phyloP scores from a whole-genome alignment of 805 yeast species.

The Danielozyma ontarioensis region DNA sequence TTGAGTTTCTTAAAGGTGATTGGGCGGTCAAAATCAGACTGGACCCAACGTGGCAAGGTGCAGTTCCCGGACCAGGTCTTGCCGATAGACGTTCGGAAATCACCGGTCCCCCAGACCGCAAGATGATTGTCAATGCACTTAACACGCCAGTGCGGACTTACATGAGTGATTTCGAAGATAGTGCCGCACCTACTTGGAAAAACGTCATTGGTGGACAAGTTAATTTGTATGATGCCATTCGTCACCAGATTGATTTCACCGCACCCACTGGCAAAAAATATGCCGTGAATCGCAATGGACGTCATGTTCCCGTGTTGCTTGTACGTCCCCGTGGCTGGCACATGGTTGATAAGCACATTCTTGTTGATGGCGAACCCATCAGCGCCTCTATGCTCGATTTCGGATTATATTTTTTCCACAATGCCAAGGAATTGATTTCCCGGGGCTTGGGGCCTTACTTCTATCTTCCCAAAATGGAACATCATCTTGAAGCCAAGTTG shows the following conservation, averaged over 20 bases:
- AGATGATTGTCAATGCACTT: constrained; percentile 17
- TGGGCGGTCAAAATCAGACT: constrained; percentile 4
- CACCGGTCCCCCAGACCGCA: constrained; percentile 19
- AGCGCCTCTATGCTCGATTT: constrained; percentile 16
- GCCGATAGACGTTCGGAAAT: constrained; percentile 16
- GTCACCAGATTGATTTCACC: constrained; percentile 13
- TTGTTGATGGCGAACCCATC: constrained; percentile 15
- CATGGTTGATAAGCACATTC: constrained; percentile 16
- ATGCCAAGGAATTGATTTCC: constrained; percentile 9
- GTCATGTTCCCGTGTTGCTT: constrained; percentile 12
- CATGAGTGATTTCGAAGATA: constrained; percentile 19
- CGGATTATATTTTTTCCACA: constrained; percentile 16
- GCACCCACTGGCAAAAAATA: neutral
- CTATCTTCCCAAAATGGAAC: constrained; percentile 19
- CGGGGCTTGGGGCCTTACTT: constrained; percentile 17
- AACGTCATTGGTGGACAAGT: constrained; percentile 16
- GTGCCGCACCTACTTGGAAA: constrained; percentile 14
- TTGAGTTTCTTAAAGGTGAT: constrained; percentile 11
- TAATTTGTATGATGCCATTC: constrained; percentile 15
- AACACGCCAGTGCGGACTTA: constrained; percentile 16
- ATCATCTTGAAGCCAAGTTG: constrained; percentile 17
- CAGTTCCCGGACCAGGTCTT: constrained; percentile 13
- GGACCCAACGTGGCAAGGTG: constrained; percentile 14
- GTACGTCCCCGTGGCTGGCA: constrained; percentile 21
- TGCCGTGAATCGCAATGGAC: constrained; percentile 1